A percentile compares a stretch with the other conserved stretches of the same genome.
Conservation (phyloP, 768 basidiomycete genomes). For the Amanita muscaria region DNA sequence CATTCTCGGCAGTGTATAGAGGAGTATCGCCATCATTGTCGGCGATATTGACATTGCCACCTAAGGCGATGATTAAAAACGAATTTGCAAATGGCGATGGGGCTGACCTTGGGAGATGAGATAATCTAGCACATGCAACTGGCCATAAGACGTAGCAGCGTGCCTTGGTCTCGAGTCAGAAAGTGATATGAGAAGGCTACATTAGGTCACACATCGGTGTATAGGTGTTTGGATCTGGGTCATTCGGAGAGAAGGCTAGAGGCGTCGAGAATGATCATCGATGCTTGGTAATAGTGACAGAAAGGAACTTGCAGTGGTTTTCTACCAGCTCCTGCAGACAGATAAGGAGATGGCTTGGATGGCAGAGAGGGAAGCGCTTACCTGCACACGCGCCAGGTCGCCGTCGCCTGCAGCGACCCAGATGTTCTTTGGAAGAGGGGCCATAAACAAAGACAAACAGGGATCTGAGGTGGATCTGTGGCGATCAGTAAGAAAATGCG, state of each 20-base stretch:
- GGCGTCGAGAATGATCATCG: constrained; percentile 26
- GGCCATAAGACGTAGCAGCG: constrained; percentile 90
- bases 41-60: constrained; percentile 80
- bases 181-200: constrained; percentile 9
- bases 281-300: constrained; percentile 17
- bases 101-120: constrained; percentile 58
- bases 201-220: constrained; percentile 59
- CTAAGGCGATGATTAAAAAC: constrained; percentile 24
- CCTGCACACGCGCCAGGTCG: constrained; percentile 68
- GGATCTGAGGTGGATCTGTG: constrained; percentile 24
- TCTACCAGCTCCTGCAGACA: constrained; percentile 48
- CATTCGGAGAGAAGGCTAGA: constrained; percentile 59
- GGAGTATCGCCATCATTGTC: constrained; percentile 91
- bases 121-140: constrained; percentile 66
- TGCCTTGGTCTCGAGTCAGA: constrained; percentile 47
- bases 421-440: constrained; percentile 49
- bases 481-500: neutral
- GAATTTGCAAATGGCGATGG: constrained; percentile 7
- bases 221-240: constrained; percentile 64
- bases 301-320: constrained; percentile 37
- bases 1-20: constrained; percentile 79
- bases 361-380: constrained; percentile 24
- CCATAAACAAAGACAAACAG: constrained; percentile 19
- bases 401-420: constrained; percentile 94
- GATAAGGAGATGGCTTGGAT: constrained; percentile 6